Conservation (phyloP, 1,284 basidiomycete species). For the Ceratobasidium sp. region DNA sequence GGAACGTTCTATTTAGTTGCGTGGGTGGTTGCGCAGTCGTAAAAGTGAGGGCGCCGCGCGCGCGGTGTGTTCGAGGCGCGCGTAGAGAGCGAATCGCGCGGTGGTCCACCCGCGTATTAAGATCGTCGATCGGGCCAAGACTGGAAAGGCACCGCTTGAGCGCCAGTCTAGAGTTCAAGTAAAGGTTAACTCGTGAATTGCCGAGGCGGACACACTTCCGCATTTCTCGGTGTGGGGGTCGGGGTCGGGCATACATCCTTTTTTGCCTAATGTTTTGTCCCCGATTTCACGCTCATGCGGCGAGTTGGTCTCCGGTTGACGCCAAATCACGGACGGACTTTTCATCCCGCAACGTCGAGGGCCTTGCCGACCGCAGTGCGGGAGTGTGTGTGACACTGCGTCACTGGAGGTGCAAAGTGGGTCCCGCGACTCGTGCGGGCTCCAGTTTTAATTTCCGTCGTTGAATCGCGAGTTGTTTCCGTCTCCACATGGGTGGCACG, state of each 20-base stretch:
- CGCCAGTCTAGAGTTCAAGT: not conserved
- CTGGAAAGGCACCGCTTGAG: not conserved
- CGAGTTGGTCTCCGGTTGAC: not conserved
- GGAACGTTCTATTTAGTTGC: not conserved
- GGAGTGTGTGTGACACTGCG: conserved; percentile 6
- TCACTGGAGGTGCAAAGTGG: not conserved
- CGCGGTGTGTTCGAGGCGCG: not conserved
- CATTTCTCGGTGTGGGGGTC: not conserved
- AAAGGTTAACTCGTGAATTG: not conserved
- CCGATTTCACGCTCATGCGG: not conserved
- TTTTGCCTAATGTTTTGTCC: not conserved
- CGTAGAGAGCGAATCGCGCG: conserved; percentile 11
- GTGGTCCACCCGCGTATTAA: not conserved
- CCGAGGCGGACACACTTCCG: not conserved
- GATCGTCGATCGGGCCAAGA: not conserved
- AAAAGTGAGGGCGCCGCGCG: not conserved
- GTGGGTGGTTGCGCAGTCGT: conserved; percentile 19
- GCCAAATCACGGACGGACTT: conserved; percentile 8
- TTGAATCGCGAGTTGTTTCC: not conserved
- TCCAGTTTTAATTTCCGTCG: not conserved
- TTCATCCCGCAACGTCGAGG: not conserved
- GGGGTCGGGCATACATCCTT: not conserved
- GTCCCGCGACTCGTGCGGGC: conserved; percentile 7
- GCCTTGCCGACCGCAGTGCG: not conserved
- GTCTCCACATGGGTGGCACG: not conserved